Conservation (phyloP, 371 early-diverging fungal species). For the Rhizopus microsporus region DNA sequence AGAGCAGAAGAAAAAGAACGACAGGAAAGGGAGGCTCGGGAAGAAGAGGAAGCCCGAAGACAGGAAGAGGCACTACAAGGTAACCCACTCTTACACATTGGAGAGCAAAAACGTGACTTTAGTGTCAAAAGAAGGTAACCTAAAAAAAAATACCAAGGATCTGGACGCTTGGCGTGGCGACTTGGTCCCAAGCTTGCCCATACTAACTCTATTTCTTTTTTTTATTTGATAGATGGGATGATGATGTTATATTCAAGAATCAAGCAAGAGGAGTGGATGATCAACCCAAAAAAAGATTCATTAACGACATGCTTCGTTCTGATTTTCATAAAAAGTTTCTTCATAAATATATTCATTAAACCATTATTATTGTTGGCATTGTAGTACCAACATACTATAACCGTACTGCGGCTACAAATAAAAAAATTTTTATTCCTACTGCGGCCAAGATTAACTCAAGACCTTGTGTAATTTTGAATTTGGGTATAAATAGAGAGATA, state of each 20-base stretch:
- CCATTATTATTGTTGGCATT: not conserved
- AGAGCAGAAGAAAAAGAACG: conserved; percentile 91
- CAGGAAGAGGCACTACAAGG: conserved; percentile 68
- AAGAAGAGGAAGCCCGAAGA: conserved; percentile 54
- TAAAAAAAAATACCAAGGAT: not conserved
- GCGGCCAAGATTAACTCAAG: not conserved
- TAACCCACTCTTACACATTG: conserved; percentile 79
- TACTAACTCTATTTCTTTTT: not conserved
- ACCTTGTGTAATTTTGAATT: not conserved
- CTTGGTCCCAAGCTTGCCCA: too few relatives aligned
- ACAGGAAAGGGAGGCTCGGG: conserved; percentile 66
- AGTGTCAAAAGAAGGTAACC: conserved; percentile 81
- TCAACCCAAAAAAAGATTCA: conserved; percentile 89
- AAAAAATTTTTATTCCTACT: too few relatives aligned
- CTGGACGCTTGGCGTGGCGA: conserved; percentile 6
- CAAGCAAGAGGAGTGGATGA: conserved; percentile 89
- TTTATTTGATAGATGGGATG: conserved; percentile 80
- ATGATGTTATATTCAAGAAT: conserved; percentile 96
- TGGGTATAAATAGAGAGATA: not conserved
- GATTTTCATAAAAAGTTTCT: conserved; percentile 97
- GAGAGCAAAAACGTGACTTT: conserved; percentile 67
- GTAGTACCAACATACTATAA: too few relatives aligned
- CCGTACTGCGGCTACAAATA: too few relatives aligned
- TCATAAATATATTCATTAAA: conserved; percentile 81
- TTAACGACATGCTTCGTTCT: conserved; percentile 93